Conservation (phyloP, 352 stramenopile species). For the Globisporangium spiculum region DNA sequence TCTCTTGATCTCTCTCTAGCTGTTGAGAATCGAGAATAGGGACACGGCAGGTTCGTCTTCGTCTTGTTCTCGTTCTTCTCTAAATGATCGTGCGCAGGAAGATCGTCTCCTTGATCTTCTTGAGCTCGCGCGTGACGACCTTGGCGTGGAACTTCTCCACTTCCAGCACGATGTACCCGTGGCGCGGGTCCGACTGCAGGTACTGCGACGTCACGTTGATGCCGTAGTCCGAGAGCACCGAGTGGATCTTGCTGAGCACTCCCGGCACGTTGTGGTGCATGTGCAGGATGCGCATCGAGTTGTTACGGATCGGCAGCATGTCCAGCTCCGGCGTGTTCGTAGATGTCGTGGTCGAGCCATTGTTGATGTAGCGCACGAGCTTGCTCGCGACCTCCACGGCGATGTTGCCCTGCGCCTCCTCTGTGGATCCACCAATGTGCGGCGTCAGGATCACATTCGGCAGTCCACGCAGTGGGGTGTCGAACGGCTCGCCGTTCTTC, state of each 20-base stretch:
- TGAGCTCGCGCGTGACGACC: slow-evolving; percentile 74
- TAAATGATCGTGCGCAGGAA: slow-evolving; percentile 80
- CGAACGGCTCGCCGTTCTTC: slow-evolving; percentile 81
- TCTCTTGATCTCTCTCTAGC: not conserved
- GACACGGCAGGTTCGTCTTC: not conserved
- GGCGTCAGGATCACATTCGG: slow-evolving; percentile 93
- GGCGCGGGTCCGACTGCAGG: slow-evolving; percentile 73
- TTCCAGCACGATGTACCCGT: slow-evolving; percentile 82
- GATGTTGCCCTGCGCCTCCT: slow-evolving; percentile 94
- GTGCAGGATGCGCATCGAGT: slow-evolving; percentile 84
- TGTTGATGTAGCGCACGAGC: slow-evolving; percentile 80
- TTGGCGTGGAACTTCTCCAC: slow-evolving; percentile 81
- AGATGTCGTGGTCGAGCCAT: slow-evolving; percentile 74
- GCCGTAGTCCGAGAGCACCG: slow-evolving; percentile 77
- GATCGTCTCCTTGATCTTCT: slow-evolving; percentile 87
- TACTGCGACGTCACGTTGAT: slow-evolving; percentile 88
- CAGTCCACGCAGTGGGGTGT: slow-evolving; percentile 87
- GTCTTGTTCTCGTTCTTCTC: not conserved
- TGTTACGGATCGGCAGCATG: slow-evolving; percentile 66
- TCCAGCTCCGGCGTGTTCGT: slow-evolving; percentile 82
- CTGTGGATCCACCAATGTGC: slow-evolving; percentile 95
- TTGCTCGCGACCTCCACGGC: slow-evolving; percentile 79
- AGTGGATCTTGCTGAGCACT: slow-evolving; percentile 86
- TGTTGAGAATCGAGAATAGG: not conserved
- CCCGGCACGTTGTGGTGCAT: slow-evolving; percentile 85